Evolutionary conservation across 805 yeast species (phyloP).

Genomic region (Teunomyces pallodes): DNA sequence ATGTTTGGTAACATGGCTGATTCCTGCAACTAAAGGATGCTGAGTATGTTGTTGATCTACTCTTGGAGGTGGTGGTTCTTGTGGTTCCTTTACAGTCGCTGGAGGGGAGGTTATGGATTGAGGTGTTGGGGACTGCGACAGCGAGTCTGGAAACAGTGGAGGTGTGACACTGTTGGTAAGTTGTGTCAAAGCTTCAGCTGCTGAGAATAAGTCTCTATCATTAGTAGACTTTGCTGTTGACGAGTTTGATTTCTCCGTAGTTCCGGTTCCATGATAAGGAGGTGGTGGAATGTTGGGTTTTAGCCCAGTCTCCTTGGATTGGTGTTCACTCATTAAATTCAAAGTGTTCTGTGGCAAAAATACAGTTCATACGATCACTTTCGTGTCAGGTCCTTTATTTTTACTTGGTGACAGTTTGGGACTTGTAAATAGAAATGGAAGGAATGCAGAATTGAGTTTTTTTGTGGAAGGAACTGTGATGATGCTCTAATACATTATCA

Average conservation of each 20-base stretch:
- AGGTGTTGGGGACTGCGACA: conserved; percentile 6
- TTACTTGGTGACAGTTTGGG: too few species aligned
- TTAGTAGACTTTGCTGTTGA: conserved; percentile 6
- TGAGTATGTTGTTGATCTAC: conserved; percentile 8
- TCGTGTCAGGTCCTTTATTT: background rate
- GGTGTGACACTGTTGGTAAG: conserved; percentile 26
- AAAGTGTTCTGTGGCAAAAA: background rate
- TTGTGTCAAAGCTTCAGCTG: conserved; percentile 43
- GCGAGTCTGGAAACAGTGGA: conserved; percentile 12
- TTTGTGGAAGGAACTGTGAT: conserved; percentile 1
- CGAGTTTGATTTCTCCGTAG: background rate
- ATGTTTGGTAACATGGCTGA: conserved; percentile 36
- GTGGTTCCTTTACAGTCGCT: conserved; percentile 5
- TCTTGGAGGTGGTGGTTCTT: conserved; percentile 9
- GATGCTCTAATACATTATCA: background rate
- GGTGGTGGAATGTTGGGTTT: conserved; percentile 1
- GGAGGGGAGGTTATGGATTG: background rate
- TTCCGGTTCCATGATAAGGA: conserved; percentile 1
- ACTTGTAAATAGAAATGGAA: background rate
- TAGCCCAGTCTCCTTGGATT: background rate
- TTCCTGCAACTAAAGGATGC: conserved; percentile 41
- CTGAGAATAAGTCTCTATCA: conserved; percentile 31
- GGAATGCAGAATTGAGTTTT: background rate
- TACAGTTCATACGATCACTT: conserved; percentile 1
- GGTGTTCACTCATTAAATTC: background rate